These are phyloP conservation scores for Chenopodium suecicum DNA, from an alignment of 148 eudicot genomes.

Conservation along the genomic window DNA sequence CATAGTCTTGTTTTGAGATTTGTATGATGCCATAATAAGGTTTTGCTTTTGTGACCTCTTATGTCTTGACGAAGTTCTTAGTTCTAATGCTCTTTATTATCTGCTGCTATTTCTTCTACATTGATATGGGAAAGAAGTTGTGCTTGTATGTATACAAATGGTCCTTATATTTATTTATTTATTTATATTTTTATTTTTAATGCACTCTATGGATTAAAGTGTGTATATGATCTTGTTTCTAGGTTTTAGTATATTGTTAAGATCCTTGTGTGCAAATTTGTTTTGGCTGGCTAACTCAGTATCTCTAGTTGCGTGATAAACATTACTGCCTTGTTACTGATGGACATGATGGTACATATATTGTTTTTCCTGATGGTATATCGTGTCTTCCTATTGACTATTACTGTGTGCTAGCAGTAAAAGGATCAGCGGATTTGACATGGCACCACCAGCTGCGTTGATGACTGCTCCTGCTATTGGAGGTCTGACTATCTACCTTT, in stretches of 20 bases:
- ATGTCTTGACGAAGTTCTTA: neutral
- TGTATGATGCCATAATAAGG: neutral
- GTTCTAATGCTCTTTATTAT: neutral
- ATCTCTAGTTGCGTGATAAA: neutral
- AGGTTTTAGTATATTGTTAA: neutral
- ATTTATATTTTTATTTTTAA: too few species aligned
- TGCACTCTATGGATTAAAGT: neutral
- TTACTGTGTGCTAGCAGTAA: conserved; percentile 54
- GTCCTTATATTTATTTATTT: neutral
- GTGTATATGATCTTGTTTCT: neutral
- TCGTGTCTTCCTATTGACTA: conserved; percentile 10
- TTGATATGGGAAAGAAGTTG: neutral
- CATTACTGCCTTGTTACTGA: neutral
- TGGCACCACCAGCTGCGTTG: conserved; percentile 95
- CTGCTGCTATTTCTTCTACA: neutral
- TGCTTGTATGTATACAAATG: neutral
- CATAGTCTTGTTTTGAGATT: neutral
- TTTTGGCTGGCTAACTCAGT: neutral
- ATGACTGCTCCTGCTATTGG: conserved; percentile 57
- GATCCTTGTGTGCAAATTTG: neutral
- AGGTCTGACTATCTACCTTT: conserved; percentile 48
- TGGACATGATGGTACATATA: neutral
- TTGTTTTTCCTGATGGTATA: neutral
- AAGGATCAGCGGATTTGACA: conserved; percentile 95
- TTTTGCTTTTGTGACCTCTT: neutral